Evolutionary conservation across 2,329 filamentous ascomycete species (phyloP).

Genomic region (Aspergillus pseudotamarii): DNA sequence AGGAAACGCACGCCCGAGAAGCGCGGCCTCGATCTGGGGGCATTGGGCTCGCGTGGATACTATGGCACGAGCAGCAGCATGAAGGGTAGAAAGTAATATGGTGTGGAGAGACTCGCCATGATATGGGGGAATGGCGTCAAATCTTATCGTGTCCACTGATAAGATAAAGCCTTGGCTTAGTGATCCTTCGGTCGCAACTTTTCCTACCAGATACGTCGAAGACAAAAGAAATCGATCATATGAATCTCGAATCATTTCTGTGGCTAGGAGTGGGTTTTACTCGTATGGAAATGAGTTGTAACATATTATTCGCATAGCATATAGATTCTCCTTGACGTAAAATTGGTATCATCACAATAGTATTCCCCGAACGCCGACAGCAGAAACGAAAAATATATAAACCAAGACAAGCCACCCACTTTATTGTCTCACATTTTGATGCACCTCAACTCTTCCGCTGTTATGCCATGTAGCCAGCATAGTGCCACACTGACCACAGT

Average conservation of each 20-base stretch:
- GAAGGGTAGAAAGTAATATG: not conserved
- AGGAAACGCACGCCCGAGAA: slow-evolving; percentile 41
- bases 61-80: not conserved
- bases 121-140: slow-evolving; percentile 1
- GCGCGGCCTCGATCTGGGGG: slow-evolving; percentile 22
- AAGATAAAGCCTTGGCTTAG: slow-evolving; percentile 5
- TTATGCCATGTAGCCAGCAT: slow-evolving; percentile 53
- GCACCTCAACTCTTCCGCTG: slow-evolving; percentile 51
- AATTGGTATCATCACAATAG: not conserved
- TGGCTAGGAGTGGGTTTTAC: no score
- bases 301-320: not conserved
- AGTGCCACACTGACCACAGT: slow-evolving; percentile 50
- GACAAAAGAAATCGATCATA: no score
- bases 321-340: not conserved
- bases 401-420: no score
- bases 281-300: no score
- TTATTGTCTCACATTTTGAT: slow-evolving; percentile 23
- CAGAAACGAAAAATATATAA: not conserved
- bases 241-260: no score
- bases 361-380: not conserved
- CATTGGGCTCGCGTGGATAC: not conserved
- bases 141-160: not conserved
- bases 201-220: not conserved
- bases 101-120: slow-evolving; percentile 6
- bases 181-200: not conserved